Conservation (phyloP, 2,329 filamentous ascomycete species). For the Spiromastix sp. region DNA sequence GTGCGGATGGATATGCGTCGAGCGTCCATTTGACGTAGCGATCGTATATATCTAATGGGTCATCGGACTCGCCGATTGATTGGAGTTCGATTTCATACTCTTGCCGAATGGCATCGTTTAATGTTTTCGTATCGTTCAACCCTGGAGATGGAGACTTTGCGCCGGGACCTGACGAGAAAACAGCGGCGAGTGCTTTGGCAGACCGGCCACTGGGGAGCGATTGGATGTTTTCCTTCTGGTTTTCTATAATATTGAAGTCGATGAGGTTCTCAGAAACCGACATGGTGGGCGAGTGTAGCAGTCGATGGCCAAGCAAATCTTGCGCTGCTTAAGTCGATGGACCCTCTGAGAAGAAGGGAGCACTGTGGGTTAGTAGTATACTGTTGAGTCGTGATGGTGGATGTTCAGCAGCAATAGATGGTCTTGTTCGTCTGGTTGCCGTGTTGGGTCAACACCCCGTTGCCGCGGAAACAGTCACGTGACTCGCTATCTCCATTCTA, state of each 20-base stretch:
- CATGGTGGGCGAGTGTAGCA: constrained; percentile 21
- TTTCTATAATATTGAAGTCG: constrained; percentile 84
- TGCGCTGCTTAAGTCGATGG: too few relatives aligned
- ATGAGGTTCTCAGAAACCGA: constrained; percentile 33
- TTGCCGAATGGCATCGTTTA: constrained; percentile 68
- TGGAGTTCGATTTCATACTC: constrained; percentile 80
- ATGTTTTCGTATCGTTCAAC: constrained; percentile 61
- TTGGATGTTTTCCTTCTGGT: constrained; percentile 97
- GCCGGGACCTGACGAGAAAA: constrained; percentile 44
- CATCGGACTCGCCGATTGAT: constrained; percentile 74
- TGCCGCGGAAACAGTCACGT: constrained; percentile 1
- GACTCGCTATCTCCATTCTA: too few relatives aligned
- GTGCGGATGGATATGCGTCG: constrained; percentile 86
- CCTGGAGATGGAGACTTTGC: constrained; percentile 52
- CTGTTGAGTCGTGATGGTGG: not conserved
- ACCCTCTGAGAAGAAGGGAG: constrained; percentile 50
- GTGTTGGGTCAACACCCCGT: not conserved
- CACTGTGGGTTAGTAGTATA: constrained; percentile 2
- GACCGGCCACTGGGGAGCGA: constrained; percentile 80
- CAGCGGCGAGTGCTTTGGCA: constrained; percentile 74
- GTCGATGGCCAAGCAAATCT: too few relatives aligned
- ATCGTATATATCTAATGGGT: constrained; percentile 90
- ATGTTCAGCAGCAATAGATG: not conserved
- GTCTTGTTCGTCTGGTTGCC: not conserved
- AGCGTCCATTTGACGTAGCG: constrained; percentile 96